Percentiles rank a stretch among this genome's conserved stretches.
Conservation (phyloP, 495 filamentous ascomycete genomes). For the Alectoria sarmentosa region DNA sequence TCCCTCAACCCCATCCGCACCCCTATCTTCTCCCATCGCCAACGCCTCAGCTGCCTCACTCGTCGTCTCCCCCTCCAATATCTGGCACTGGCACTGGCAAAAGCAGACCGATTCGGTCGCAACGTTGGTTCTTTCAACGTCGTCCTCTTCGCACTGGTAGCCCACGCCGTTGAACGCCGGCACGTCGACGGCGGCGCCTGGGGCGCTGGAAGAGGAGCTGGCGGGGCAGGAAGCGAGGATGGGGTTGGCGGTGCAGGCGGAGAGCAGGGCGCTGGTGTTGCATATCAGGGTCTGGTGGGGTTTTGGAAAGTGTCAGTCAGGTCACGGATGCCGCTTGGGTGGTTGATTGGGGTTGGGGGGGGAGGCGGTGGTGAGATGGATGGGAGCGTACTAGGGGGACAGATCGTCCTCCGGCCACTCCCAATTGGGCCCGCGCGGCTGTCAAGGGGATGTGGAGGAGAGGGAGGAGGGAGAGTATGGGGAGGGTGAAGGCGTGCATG, state of each 20-base stretch:
- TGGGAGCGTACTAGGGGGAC: background rate
- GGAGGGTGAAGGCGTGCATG: background rate
- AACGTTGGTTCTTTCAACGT: background rate
- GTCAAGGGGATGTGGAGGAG: background rate
- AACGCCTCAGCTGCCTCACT: background rate
- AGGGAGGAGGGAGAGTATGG: too few relatives aligned
- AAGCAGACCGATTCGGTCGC: background rate
- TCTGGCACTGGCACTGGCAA: background rate
- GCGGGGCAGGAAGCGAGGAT: background rate
- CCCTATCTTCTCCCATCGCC: too few relatives aligned
- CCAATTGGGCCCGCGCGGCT: background rate
- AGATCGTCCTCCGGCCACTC: too few relatives aligned
- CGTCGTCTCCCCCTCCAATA: background rate
- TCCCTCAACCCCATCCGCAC: too few relatives aligned
- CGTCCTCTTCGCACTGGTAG: background rate
- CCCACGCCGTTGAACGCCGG: background rate
- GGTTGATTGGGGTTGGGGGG: too few relatives aligned
- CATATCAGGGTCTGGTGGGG: background rate
- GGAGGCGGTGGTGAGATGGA: background rate
- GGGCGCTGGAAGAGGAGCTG: background rate
- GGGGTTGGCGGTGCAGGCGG: background rate
- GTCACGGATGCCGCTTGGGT: too few relatives aligned
- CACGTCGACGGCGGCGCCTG: background rate
- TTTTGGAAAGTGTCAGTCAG: background rate
- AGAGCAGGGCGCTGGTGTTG: accelerated